Base-by-base conservation (phyloP, 2,329 filamentous ascomycete species). In the Penicillium capsulatum region DNA sequence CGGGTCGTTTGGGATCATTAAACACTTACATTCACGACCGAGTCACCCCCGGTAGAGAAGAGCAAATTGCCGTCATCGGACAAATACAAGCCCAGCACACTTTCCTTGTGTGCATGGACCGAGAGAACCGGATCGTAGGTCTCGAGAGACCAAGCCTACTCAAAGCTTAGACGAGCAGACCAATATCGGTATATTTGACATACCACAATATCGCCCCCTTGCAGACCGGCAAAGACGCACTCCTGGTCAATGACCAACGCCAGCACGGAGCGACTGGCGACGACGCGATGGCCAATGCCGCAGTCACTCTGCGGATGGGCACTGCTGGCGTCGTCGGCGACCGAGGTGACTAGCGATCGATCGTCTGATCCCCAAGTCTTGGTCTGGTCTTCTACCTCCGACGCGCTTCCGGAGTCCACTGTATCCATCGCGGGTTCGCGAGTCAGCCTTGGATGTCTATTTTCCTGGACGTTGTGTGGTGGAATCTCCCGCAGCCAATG, bases 31-130 rank as follows among this genome's bases (percentile, higher is more conserved):
- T 94, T 96, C 59, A 97, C 83, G 42, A 96, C 84, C 2, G 91
- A 86, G 59, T 98, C 92, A 51, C 89, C 90, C 7, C 89, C 91
- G 54, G 86, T 94, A 8, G 91, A 97, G 65, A 98, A 91, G 7
- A 98, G 77, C 19, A 94, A 73, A 11, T 73, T 74, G 47, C 80
- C 74, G 62, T 94, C 83, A 36, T 81, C 75, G 7, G 86, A 90
- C 17, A 98, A 74, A 59, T 81, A 85, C 3, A 98, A 75, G 41
- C 84, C 88, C 33, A 98, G 79, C 15, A 98, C 86, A 59, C 88
- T 94, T 39, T 92, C 86, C 60, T 87, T 84, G 69, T 98, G 92
- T 4, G 88, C 92, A 61, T 92, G 85, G 14, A 97, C 80, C 17
- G 83, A 83, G 29, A 79, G 75, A 17, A 86, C 78, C 35, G 84